Conservation (phyloP, 768 basidiomycete genomes). For the Dacryopinax spathularia region DNA sequence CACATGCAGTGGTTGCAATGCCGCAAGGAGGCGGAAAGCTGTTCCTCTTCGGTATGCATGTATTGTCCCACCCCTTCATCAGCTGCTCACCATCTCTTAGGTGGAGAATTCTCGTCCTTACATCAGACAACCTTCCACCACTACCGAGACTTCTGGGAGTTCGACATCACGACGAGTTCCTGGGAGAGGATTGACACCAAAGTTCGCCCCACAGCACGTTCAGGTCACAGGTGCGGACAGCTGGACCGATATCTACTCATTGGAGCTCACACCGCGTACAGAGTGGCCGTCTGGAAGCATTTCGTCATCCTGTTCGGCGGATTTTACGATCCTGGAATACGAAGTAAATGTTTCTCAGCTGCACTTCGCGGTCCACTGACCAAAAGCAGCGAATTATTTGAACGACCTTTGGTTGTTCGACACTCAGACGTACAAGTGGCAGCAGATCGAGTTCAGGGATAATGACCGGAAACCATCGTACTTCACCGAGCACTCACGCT, state of each 20-base stretch:
- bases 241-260: background rate
- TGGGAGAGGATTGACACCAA: conserved; percentile 90
- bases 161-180: conserved; percentile 58
- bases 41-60: conserved; percentile 56
- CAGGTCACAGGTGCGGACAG: conserved; percentile 55
- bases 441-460: conserved; percentile 57
- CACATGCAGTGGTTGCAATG: conserved; percentile 64
- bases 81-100: conserved; percentile 23
- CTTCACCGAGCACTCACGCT: conserved; percentile 25
- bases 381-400: conserved; percentile 51
- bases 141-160: conserved; percentile 73
- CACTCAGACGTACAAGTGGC: conserved; percentile 76
- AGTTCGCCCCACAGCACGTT: conserved; percentile 59
- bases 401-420: conserved; percentile 80
- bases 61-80: background rate
- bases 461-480: conserved; percentile 61
- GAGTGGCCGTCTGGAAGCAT: conserved; percentile 85
- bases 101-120: conserved; percentile 75
- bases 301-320: conserved; percentile 77
- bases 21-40: conserved; percentile 74
- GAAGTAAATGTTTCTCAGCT: conserved; percentile 36
- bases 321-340: conserved; percentile 75
- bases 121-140: conserved; percentile 77
- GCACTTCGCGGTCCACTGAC: background rate
- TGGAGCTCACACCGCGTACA: conserved; percentile 18